Evolutionary conservation across 805 yeast species (phyloP).

Genomic region (Yamadazyma ubonensis): DNA sequence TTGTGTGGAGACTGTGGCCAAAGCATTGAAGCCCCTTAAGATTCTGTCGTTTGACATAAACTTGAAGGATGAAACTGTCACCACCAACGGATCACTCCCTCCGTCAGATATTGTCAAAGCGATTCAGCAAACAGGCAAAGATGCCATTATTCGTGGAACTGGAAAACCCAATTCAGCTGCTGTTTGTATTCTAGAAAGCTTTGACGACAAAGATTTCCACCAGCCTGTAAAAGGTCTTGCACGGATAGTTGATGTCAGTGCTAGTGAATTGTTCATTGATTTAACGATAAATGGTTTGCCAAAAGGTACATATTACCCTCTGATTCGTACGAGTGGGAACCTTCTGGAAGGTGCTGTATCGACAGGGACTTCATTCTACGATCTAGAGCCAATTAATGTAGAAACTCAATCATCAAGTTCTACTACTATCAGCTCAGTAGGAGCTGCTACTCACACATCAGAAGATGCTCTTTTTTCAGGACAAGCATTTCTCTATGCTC

Average conservation of each 20-base stretch:
- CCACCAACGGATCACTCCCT: constrained; percentile 66
- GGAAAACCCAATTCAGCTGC: constrained; percentile 88
- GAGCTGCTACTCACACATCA: constrained; percentile 25
- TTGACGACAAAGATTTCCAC: constrained; percentile 43
- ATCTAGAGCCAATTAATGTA: constrained; percentile 43
- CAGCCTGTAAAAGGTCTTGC: constrained; percentile 84
- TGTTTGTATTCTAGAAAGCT: constrained; percentile 82
- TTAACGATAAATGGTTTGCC: constrained; percentile 73
- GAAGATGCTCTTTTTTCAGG: constrained; percentile 27
- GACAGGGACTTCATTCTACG: constrained; percentile 54
- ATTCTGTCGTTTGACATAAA: constrained; percentile 55
- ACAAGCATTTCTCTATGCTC: constrained; percentile 40
- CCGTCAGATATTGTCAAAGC: constrained; percentile 73
- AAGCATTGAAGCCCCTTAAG: constrained; percentile 54
- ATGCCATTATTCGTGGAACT: constrained; percentile 89
- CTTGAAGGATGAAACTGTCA: constrained; percentile 57
- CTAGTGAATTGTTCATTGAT: constrained; percentile 62
- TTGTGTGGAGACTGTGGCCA: constrained; percentile 61
- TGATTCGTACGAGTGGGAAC: constrained; percentile 70
- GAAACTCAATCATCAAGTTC: constrained; percentile 21
- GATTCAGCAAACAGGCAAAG: constrained; percentile 74
- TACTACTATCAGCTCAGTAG: constrained; percentile 35
- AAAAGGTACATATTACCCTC: constrained; percentile 65
- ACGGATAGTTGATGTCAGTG: constrained; percentile 69
- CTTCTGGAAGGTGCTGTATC: constrained; percentile 68